Base-by-base conservation (phyloP, 306 rosid genomes). In the Vigna angularis region DNA sequence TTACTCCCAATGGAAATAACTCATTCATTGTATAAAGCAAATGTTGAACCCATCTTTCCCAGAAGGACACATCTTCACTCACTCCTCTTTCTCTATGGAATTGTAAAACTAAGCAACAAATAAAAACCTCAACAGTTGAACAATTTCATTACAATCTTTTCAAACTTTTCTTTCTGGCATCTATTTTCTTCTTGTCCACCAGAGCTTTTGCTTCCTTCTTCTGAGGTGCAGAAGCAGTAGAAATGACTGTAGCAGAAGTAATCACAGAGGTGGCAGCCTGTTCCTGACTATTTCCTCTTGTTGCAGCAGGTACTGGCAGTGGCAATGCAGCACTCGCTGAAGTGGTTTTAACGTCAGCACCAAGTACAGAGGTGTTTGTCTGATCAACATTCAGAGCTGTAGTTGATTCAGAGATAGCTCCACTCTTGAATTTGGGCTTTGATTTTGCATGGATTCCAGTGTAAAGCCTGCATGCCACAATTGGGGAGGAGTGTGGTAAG, bases 81-180 rank as follows among this genome's bases (percentile, higher is more conserved):
- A 58, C 44, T 10, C 45, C 34, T 30, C 17, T 44, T 34, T 62
- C 20, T 53, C 70, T 51, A 58, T 51, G 76, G 71, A 50, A 47
- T 32, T 75, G 64, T 63, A 75, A 30, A 74, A 72, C 78, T 73
- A 76, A 57, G 74, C 40, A 82, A 68, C 76, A 85, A 81, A 77
- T 63, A 34, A 51, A 68, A 53, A 66, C 75, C 77, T 84, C 84
- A 79, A 78, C 74, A 61, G 66, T 79, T 77, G 36, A 26, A 20
- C 79, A 64, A 68, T 75, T 57, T 91, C 52, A 66, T 86, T 76
- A 96, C 89, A 93, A 90, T 91, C 99, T 93, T 87, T 96, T 96
- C 89, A 96, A 83, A 66, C 99, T 96, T 80, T 89, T 96, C 97
- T 96, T 96, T 88, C 98, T 91, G 18, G 98, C 99, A 76, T 96